These are phyloP conservation scores for Lepiota brunneoincarnata DNA, from an alignment of 768 basidiomycete genomes.

Conservation along the genomic window DNA sequence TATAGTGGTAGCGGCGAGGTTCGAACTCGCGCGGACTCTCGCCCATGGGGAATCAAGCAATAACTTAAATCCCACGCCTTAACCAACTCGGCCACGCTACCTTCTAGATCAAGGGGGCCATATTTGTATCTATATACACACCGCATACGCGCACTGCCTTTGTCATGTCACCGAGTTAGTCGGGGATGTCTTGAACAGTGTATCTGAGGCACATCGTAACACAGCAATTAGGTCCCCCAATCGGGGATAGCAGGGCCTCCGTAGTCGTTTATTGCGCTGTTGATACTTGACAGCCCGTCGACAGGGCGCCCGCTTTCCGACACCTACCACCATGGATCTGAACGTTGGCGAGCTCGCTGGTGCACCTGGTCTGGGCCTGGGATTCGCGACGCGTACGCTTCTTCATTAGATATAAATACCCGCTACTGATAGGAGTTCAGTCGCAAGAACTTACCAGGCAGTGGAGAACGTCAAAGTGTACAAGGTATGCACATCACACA, in stretches of 20 bases:
- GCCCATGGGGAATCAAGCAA: conserved; percentile 77
- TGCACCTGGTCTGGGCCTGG: conserved; percentile 27
- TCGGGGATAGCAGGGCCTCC: too few relatives aligned
- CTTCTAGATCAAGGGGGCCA: conserved; percentile 15
- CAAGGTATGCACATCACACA: conserved; percentile 22
- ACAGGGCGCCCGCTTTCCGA: neutral
- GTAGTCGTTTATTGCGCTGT: too few relatives aligned
- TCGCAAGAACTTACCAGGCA: conserved; percentile 23
- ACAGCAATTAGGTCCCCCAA: neutral
- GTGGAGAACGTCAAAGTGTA: conserved; percentile 38
- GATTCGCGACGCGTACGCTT: conserved; percentile 23
- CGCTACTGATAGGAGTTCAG: conserved; percentile 16
- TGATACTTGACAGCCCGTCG: too few relatives aligned
- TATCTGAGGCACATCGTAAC: neutral
- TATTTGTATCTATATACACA: neutral
- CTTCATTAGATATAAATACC: neutral
- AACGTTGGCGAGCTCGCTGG: conserved; percentile 15
- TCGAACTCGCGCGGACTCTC: conserved; percentile 87
- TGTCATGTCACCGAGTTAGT: neutral
- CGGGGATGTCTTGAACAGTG: neutral
- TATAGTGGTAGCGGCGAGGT: conserved; percentile 81
- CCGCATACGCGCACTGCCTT: neutral
- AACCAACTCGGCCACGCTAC: conserved; percentile 87
- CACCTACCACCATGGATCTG: conserved; percentile 6
- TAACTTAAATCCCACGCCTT: conserved; percentile 88